Base-by-base conservation (phyloP, 495 filamentous ascomycete species). In the Gamarada debralockiae region DNA sequence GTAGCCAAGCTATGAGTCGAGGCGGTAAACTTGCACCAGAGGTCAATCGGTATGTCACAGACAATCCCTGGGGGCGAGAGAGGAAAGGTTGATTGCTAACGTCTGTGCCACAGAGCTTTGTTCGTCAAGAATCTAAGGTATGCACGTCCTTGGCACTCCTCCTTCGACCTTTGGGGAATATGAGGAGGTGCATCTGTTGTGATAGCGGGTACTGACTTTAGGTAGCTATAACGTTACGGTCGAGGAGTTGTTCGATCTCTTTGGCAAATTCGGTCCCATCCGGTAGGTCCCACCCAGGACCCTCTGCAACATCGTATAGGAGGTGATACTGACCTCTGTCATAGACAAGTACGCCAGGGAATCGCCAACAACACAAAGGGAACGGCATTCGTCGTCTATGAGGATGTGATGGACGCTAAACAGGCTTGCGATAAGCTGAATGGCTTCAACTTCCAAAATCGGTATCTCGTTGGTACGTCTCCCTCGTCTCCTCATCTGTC, bases 381-480 rank as follows among this genome's bases (percentile, higher is more conserved):
- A 63, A 98, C 93, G 23, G 92, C 90, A 63, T 98, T 95, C 74
- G 95, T 98, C 43, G 93, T 98, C 67, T 98, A 95, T 76, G 95
- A 97, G 69, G 95, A 98, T 75, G 95, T 97, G 22, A 90, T 96
- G 83, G 93, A 98, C 78, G 92, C 93, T 56, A 98, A 98, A 74
- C 82, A 87, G 71, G 95, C 93, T 62, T 96, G 95, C 77, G 93
- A 98, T 79, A 97, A 97, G 77, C 78, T 98, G 65, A 97, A 98
- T 74, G 93, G 93, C 65, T 98, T 95, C 82, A 98, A 98, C 74
- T 98, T 98, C 71, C 95, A 97, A 74, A 95, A 92, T 77, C 90
- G 93, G 67, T 98, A 98, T 73, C 90, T 98, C 63, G 95, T 98
- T 66, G 92, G 92, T 96, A 85, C 40, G 90, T 80, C 14, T n/a